Evolutionary conservation across 306 rosid genomes (phyloP), one percentile per base, ranked within the genome.

Genomic region (Fragaria nilgerrensis): DNA sequence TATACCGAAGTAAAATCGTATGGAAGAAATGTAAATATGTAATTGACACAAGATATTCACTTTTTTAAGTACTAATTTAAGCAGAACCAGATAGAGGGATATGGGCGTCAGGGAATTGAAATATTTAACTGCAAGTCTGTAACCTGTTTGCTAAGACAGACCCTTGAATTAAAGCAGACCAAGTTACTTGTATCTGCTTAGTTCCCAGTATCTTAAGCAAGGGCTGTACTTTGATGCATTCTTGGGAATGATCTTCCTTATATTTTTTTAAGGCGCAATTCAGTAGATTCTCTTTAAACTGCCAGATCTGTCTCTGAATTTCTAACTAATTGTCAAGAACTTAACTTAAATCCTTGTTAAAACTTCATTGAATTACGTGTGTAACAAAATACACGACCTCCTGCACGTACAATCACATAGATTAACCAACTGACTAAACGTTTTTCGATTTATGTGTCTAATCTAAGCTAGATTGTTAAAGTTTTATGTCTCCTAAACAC

Each of bases 191-290:
- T 17, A 74, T 25, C 77, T 58, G 77, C 29, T 41, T 58, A 3
- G 53, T 37, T 74, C 66, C 48, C 11, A 3, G 39, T 50, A 37
- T 50, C 41, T 68, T 47, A 65, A 23, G 77, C 55, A 41, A 56
- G 77, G 67, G 14, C 61, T 68, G 9, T 56, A 34, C 66, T 20
- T 66, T 23, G 72, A 78, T 77, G 62, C 83, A 65, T 77, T 77
- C 71, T 48, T 29, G 85, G 84, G 81, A 86, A 86, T 82, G 82
- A 77, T 70, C 41, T 80, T 23, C 23, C 23, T n/a, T 16, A 39
- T 36, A 19, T 23, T 70, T 45, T 43, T 71, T 43, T 63, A 59
- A 70, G 47, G 50, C 77, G 65, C 68, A 59, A 58, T 29, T 70
- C 73, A 59, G 68, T 19, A 58, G 72, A 61, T 23, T 67, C 34